Evolutionary conservation across 2,329 filamentous ascomycete genomes (phyloP).

Genomic region (Kalmusia sp.): DNA sequence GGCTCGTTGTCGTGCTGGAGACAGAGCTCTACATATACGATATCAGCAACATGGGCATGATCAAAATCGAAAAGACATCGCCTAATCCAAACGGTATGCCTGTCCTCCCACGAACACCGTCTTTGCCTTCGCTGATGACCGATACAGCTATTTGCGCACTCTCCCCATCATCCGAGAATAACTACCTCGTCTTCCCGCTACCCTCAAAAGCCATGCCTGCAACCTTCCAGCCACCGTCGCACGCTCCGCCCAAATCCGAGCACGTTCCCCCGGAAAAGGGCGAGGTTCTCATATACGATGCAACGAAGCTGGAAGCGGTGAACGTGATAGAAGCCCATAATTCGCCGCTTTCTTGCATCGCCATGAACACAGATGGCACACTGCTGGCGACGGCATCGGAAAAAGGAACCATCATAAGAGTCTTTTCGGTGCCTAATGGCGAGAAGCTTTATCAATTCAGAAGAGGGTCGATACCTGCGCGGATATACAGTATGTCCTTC

Average conservation of each 20-base stretch:
- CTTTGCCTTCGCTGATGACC: conserved; percentile 19
- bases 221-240: conserved; percentile 69
- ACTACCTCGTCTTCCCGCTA: conserved; percentile 92
- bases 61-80: conserved; percentile 91
- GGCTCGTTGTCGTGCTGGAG: conserved; percentile 90
- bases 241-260: conserved; percentile 79
- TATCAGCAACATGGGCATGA: conserved; percentile 96
- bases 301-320: conserved; percentile 85
- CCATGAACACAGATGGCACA: conserved; percentile 90
- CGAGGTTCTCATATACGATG: conserved; percentile 92
- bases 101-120: conserved; percentile 14
- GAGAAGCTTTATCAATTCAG: conserved; percentile 97
- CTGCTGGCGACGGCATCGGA: conserved; percentile 93
- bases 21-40: conserved; percentile 98
- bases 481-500: conserved; percentile 99
- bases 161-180: conserved; percentile 93
- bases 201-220: conserved; percentile 68
- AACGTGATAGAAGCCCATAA: conserved; percentile 96
- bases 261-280: conserved; percentile 86
- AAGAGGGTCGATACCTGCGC: conserved; percentile 90
- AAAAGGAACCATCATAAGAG: conserved; percentile 95
- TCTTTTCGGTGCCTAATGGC: conserved; percentile 89
- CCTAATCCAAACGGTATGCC: conserved; percentile 78
- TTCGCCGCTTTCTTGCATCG: conserved; percentile 87
- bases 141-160: conserved; percentile 83